Conservation (phyloP, 306 rosid species). For the Gillenia trifoliata region DNA sequence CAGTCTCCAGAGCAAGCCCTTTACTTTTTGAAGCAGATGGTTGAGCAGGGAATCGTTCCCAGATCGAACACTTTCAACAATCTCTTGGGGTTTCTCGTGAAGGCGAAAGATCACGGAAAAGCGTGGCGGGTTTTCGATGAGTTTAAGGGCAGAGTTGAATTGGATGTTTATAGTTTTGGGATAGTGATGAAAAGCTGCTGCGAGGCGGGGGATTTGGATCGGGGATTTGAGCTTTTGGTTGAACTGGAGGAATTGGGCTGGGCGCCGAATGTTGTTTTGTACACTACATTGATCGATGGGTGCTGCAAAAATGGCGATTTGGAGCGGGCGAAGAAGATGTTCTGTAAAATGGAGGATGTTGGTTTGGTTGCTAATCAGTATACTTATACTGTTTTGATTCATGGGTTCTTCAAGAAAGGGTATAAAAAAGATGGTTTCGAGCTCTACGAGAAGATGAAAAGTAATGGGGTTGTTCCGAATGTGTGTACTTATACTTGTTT, state of each 20-base stretch:
- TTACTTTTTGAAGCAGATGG: constrained; percentile 40
- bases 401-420: constrained; percentile 72
- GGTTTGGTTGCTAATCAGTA: constrained; percentile 56
- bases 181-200: constrained; percentile 68
- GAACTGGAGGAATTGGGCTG: constrained; percentile 37
- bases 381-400: constrained; percentile 57
- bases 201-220: constrained; percentile 51
- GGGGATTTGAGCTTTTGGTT: constrained; percentile 51
- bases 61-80: constrained; percentile 47
- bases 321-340: constrained; percentile 52
- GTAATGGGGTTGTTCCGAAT: constrained; percentile 43
- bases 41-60: constrained; percentile 40
- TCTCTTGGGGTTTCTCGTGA: constrained; percentile 47
- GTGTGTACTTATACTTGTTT: constrained; percentile 51
- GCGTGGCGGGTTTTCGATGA: constrained; percentile 56
- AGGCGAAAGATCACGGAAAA: constrained; percentile 29
- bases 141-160: constrained; percentile 22
- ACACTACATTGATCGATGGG: constrained; percentile 69
- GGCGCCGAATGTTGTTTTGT: constrained; percentile 63
- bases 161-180: constrained; percentile 66
- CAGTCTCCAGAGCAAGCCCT: constrained; percentile 51
- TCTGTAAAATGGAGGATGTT: constrained; percentile 51
- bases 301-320: constrained; percentile 68
- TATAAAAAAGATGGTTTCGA: constrained; percentile 61
- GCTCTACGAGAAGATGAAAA: constrained; percentile 57